Evolutionary conservation across 441 rosid genomes (phyloP), one percentile per base, ranked within the genome.

Genomic region (Eruca vesicaria): DNA sequence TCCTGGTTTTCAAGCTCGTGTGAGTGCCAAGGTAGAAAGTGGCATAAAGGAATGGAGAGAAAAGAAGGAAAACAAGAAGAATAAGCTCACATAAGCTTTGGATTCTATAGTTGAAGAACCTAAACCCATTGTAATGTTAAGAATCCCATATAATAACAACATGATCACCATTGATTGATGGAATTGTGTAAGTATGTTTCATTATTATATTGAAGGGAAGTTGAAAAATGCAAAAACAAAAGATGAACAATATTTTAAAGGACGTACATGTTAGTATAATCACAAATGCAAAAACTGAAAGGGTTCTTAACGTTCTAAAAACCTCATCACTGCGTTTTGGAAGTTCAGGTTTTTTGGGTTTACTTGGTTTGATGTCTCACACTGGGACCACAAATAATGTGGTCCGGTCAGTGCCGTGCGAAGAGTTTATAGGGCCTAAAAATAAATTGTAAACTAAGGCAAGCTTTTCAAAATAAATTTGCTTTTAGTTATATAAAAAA

Each of bases 1-100:
- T 69, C 89, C 96, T 0, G 98, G 98, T 43, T 94, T 94, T 55
- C 93, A 80, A 23, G 89, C 74, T 9, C 83, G 78, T 1, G 96
- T 95, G 64, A 78, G 70, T 53, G 90, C 89, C 19, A 87, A 81
- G 85, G 81, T 86, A 52, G 83, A 87, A 6, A 81, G 82, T 57
- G 91, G 92, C 28, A 83, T 89, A 55, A 85, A 88, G 72, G 86
- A 83, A 58, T 92, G 83, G 80, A 58, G 78, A 69, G 90, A 82
- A 53, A 86, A 76, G 81, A 86, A 87, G 65, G 76, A 73, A 55
- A 82, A 15, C 21, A 31, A 85, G 79, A 72, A 78, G 66, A 86
- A 63, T 12, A 78, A 93, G 74, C 75, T 78, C 43, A 77, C 89
- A 33, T 92, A 84, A 74, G 59, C 23, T 53, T 45, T 66, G 68